Evolutionary conservation across 352 stramenopile genomes (phyloP), one percentile per base, ranked within the genome.

Genomic region (Phytophthora melonis): DNA sequence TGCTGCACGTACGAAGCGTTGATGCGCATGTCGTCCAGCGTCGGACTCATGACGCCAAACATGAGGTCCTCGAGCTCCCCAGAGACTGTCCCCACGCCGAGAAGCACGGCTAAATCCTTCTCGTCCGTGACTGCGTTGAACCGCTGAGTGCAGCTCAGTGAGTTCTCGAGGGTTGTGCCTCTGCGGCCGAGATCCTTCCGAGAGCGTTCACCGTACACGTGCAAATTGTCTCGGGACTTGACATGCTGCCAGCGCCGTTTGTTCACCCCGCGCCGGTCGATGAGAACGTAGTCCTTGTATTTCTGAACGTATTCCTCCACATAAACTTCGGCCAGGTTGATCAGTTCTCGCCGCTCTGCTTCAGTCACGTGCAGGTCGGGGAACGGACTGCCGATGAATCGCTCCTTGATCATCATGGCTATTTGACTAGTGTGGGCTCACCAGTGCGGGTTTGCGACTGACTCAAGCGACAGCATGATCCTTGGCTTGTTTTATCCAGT

Each of bases 21-120:
- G 45, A 80, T 65, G 3, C 58, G 58, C 73, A 80, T 80, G 10
- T 57, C 61, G 36, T 74, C 69, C 36, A 74, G 39, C 7, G 68
- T 77, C 21, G 73, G 63, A 36, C 69, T 80, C 23, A 74, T n/a
- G 5, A 75, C 50, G 3, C 75, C 75, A 50, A 77, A 74, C 72
- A 81, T 79, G 32, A 79, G 59, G 23, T 81, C 75, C 58, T 81
- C 69, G 10, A 81, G 32, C 11, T 75, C 36, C 3, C 69, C 74
- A 4, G 57, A 49, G 32, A 80, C 58, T 4, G 58, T 72, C 8
- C 74, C 74, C 32, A 75, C 67, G 10, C 58, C 63, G 27, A 76
- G 54, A 7, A 79, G 32, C n/a, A 70, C 64, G 3, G 55, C 59
- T 21, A 70, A 5, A 59, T 70, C 55, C 21, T 52, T 66, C 43